Base-by-base conservation (phyloP, 495 filamentous ascomycete species). In the Podospora pseudopauciseta region DNA sequence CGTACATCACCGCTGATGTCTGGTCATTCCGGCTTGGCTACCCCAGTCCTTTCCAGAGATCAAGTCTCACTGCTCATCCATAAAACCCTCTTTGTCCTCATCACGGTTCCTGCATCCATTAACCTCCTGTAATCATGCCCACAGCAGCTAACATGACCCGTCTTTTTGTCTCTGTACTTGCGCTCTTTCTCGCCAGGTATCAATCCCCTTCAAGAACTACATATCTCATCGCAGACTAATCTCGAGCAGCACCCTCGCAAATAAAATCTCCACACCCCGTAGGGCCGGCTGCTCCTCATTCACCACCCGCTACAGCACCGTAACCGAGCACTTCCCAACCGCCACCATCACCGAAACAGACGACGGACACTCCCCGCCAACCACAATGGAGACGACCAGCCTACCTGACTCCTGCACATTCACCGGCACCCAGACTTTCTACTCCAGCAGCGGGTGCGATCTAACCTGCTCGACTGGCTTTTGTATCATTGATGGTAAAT, bases 401-500 rank as follows among this genome's bases (percentile, higher is more conserved):
- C 64, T 73, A 6, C 68, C 66, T 3, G 61, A 66, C 1, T 76
- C 72, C 0, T 76, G 74, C 67, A 76, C 72, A 18, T 68, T 60
- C 34, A 65, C 55, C 18, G 68, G 68, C 23, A 76, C 74, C 0
- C 72, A 72, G 60, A 76, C 74, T 4, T 67, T 69, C 9, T 76
- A 74, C 65, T 72, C 72, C 7, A 68, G 23, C 15, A 72, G 66
- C 67, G 74, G 74, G 2, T 76, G 74, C 44, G 61, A 67, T 2
- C 56, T 68, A 20, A 63, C 63, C 27, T 76, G 74, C 63, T 34
- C 53, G 0, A 67, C 68, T 1, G 68, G 65, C 7, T 76, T 76
- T 53, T 76, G 72, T 53, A 27, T 76, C 57, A 71, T 65, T 11
- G 74, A 76, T 27, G 74, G 74, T 74, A 59, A 0, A 30, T n/a